Percentiles rank a stretch among this genome's conserved stretches.
phyloP scores from a whole-genome alignment of 1,284 basidiomycete species.

The Rugosomyces carneus region DNA sequence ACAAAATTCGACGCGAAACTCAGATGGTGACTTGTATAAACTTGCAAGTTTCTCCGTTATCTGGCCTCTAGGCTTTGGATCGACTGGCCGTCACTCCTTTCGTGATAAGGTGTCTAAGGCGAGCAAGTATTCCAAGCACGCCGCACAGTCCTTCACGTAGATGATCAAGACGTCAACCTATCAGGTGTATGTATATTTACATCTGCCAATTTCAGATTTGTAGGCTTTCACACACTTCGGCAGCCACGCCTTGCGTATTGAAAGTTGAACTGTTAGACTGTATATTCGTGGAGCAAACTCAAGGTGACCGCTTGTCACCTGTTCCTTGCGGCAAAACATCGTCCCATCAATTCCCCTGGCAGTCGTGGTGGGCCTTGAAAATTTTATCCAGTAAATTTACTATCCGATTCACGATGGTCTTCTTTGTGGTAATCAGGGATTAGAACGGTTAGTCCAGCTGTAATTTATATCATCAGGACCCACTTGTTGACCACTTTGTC shows the following conservation, averaged over 20 bases:
- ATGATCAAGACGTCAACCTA: too few relatives aligned
- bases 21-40: background rate
- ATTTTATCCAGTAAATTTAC: background rate
- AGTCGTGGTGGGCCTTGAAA: background rate
- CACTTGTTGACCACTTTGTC: background rate
- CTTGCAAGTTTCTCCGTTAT: background rate
- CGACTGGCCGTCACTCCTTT: background rate
- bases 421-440: background rate
- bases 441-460: background rate
- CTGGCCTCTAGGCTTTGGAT: background rate
- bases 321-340: background rate
- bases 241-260: too few relatives aligned
- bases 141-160: background rate
- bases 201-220: background rate
- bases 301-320: background rate
- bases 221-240: background rate
- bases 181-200: background rate
- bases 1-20: background rate
- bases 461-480: background rate
- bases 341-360: background rate
- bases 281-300: background rate
- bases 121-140: background rate
- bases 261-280: background rate
- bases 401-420: background rate
- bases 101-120: background rate